Evolutionary conservation across 1,139 yeast species (phyloP), one percentile per base, ranked within the genome.

Genomic region (Candida gigantensis): DNA sequence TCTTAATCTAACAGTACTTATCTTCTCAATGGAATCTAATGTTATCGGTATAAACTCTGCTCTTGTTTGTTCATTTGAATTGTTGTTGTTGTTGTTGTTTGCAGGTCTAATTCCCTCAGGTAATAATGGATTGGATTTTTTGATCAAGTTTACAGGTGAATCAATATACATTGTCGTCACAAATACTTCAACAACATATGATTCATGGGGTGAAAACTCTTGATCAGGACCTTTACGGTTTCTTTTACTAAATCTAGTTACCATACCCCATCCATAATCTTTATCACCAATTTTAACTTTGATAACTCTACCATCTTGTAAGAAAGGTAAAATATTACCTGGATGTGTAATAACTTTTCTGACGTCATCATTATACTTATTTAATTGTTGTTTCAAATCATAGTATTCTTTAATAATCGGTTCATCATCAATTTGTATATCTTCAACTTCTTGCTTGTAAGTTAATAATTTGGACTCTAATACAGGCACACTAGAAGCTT

Each of bases 191-290:
- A 89, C 94, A 44, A 92, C 70, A 56, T 88, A 89, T 1, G 95
- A 79, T 57, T 92, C 95, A 58, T 90, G 96, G 46, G 86, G 95
- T 10, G 82, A 68, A 51, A 62, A 81, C 10, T 68, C 64, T 11
- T 72, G 51, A 21, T 79, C 73, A 12, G 28, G 32, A 21, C 40
- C 34, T 27, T 21, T 37, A 49, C 71, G 76, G 18, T 64, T 65
- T 58, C 97, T 76, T 59, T 88, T 89, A 33, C 76, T 72, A 51
- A 82, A 86, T 26, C 81, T 77, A 6, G 87, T 81, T 14, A 90
- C 92, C 58, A 87, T 85, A 38, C 92, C 97, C 98, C 98, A 94
- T 8, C 96, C 97, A 57, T 89, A 94, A 46, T 89, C 86, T 45
- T 62, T 53, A 11, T 66, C 68, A 11, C 75, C 76, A 28, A 81